These are phyloP conservation scores for Venustampulla echinocandica DNA, from an alignment of 495 filamentous ascomycete species.

Conservation along the genomic window DNA sequence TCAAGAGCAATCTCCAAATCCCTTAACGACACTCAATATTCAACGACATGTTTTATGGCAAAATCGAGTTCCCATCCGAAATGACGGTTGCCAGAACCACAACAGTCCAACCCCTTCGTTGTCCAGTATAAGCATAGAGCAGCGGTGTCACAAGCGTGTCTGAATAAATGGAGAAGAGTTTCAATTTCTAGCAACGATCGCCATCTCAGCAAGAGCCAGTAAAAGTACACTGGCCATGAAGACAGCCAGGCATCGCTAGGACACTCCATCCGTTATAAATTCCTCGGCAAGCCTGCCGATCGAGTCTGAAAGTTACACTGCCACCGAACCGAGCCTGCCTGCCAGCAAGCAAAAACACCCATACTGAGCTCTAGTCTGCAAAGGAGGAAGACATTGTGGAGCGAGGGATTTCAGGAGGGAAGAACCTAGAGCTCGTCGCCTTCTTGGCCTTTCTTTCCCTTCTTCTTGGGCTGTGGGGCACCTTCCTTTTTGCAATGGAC, in stretches of 20 bases:
- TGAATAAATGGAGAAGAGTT: slow-evolving; percentile 3
- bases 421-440: slow-evolving; percentile 22
- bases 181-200: slow-evolving; percentile 9
- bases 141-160: neutral
- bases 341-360: slow-evolving; percentile 14
- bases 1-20: no score
- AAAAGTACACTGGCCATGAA: slow-evolving; percentile 7
- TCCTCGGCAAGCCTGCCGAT: slow-evolving; percentile 9
- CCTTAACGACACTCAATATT: no score
- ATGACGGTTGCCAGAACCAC: no score
- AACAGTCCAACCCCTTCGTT: no score
- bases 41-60: no score
- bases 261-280: slow-evolving; percentile 11
- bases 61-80: no score
- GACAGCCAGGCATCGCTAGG: slow-evolving; percentile 7
- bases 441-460: slow-evolving; percentile 25
- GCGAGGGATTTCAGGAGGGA: slow-evolving; percentile 5
- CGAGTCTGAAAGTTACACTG: neutral
- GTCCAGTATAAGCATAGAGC: no score
- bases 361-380: slow-evolving; percentile 17
- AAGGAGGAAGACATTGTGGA: slow-evolving; percentile 17
- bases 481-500: slow-evolving; percentile 72
- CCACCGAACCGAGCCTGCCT: slow-evolving; percentile 4
- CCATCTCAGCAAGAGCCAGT: slow-evolving; percentile 9
- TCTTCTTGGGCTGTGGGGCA: slow-evolving; percentile 27